Conservation (phyloP, 2,329 filamentous ascomycete species). For the Byssoonygena ceratinophila region DNA sequence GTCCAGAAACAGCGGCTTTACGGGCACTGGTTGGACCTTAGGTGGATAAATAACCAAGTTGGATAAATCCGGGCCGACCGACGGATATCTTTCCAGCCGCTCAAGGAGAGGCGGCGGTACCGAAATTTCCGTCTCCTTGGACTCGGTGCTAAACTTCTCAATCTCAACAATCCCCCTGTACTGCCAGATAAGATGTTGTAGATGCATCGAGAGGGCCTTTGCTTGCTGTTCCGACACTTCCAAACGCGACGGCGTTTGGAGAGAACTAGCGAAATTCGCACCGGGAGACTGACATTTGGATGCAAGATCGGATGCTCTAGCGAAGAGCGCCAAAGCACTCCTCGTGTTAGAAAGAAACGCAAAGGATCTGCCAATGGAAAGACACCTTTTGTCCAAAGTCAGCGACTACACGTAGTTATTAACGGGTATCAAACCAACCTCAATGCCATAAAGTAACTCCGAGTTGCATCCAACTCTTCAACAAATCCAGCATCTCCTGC, state of each 20-base stretch:
- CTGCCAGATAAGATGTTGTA: conserved; percentile 64
- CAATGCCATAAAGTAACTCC: conserved; percentile 74
- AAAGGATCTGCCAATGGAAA: conserved; percentile 79
- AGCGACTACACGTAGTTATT: conserved; percentile 8
- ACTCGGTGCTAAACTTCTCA: conserved; percentile 48
- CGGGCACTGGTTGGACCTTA: conserved; percentile 67
- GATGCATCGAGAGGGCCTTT: conserved; percentile 48
- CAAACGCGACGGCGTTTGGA: conserved; percentile 52
- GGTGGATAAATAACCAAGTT: conserved; percentile 84
- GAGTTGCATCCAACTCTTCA: conserved; percentile 64
- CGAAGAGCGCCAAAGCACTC: conserved; percentile 76
- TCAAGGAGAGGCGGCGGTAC: conserved; percentile 57
- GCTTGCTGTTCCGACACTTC: conserved; percentile 53
- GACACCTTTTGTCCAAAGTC: conserved; percentile 44
- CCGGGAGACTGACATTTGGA: conserved; percentile 40
- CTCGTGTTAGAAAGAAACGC: conserved; percentile 58
- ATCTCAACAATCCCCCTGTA: conserved; percentile 80
- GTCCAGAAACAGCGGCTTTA: conserved; percentile 93
- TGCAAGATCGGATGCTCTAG: conserved; percentile 57
- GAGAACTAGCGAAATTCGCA: conserved; percentile 18
- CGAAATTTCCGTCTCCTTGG: conserved; percentile 34
- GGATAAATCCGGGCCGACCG: conserved; percentile 57
- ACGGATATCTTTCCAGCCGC: conserved; percentile 63
- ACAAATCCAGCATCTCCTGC: conserved; percentile 70
- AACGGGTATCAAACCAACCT: conserved; percentile 47